These are phyloP conservation scores for Coemansia sp. DNA, from an alignment of 192 early-diverging fungal genomes.

Conservation along the genomic window DNA sequence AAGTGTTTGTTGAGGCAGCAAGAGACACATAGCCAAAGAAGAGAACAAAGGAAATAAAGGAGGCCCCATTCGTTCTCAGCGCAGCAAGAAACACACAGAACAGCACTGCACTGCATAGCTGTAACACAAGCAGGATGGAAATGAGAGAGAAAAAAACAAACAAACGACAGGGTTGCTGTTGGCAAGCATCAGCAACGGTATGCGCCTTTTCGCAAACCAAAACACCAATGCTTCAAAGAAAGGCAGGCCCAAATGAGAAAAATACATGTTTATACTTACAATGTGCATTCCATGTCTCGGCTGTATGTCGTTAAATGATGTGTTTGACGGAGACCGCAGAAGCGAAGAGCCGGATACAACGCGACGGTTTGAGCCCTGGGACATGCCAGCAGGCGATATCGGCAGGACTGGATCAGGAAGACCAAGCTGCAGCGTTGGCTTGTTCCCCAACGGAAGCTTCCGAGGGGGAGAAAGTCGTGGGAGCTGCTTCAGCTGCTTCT, in stretches of 20 bases:
- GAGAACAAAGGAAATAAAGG: not conserved
- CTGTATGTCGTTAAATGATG: slow-evolving; percentile 42
- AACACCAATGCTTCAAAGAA: not conserved
- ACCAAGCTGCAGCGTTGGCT: slow-evolving; percentile 38
- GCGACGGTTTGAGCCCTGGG: slow-evolving; percentile 46
- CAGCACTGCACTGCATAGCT: not conserved
- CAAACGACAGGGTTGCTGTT: too few species aligned
- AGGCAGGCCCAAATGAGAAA: not conserved
- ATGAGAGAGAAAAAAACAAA: too few species aligned
- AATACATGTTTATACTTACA: slow-evolving; percentile 29
- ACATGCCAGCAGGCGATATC: slow-evolving; percentile 30
- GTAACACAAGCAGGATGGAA: too few species aligned
- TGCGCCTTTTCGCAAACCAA: too few species aligned
- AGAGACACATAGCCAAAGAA: not conserved
- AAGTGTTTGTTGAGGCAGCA: not conserved
- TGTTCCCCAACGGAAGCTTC: slow-evolving; percentile 38
- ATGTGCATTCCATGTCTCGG: slow-evolving; percentile 49
- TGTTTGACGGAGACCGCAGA: slow-evolving; percentile 52
- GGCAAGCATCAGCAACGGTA: too few species aligned
- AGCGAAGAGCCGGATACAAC: slow-evolving; percentile 54
- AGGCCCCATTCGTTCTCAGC: not conserved
- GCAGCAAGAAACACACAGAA: not conserved
- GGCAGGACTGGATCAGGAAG: slow-evolving; percentile 35
- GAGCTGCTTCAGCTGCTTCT: slow-evolving; percentile 48
- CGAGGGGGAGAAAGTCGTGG: slow-evolving; percentile 54